Base-by-base conservation (phyloP, 768 basidiomycete species). In the Suillus hirtellus region DNA sequence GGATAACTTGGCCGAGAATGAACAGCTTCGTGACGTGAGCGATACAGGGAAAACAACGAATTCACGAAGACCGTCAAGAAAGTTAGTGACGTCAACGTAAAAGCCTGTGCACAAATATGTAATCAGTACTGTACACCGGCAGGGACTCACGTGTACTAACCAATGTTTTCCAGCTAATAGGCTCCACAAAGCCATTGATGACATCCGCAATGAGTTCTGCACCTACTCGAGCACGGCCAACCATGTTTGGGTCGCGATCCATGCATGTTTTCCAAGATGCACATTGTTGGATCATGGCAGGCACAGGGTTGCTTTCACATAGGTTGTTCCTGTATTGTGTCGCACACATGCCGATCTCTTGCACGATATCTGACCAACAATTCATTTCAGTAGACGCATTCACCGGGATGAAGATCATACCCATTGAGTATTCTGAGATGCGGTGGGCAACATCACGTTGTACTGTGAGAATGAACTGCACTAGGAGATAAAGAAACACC, bases 131-230 rank as follows among this genome's bases (percentile, higher is more conserved):
- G 46, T 24, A 4, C 15, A 35, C 15, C 11, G 21, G 7, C 37
- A 21, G 21, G 34, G 14, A 50, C 55, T 44, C 24, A 64, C 53
- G 60, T 44, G 61, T 35, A 77, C 91, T 76, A 66, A 93, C 96
- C 75, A 98, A 78, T 14, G 95, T 95, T 79, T 96, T 97, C 94
- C 95, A 98, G 74, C 91, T 95, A 77, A 99, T 96, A 56, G 92
- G 91, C 72, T 99, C 96, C 15, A 99, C 92, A 72, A 99, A 99
- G 1, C 93, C 89, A 73, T 98, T 97, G 65, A 98, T 89, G 50
- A 98, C 91, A 72, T 97, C 96, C 60, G 94, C 96, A 75, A 99
- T 89, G 63, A 97, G 87, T 81, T 98, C 95, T 63, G 96, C 95
- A 50, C 92, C 89, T 67, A 99, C 90, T 69, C 86, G 88, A 64